Evolutionary conservation across 306 rosid genomes (phyloP), one percentile per base, ranked within the genome.

Genomic region (Benincasa hispida): DNA sequence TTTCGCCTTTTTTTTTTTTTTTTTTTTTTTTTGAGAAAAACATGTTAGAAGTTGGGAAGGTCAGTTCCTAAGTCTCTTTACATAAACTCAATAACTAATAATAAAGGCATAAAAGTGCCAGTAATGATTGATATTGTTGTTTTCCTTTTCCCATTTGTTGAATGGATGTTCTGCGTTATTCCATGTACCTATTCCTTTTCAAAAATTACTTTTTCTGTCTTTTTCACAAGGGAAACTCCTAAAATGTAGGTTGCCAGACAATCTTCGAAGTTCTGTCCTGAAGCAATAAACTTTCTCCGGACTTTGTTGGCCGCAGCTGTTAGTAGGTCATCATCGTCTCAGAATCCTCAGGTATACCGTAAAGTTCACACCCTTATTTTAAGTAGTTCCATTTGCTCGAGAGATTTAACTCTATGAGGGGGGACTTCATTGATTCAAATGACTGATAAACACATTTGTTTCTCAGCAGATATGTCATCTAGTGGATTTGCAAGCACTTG

Each of bases 251-350:
- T 92, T 69, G 86, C 87, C 70, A 87, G 80, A 79, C 95, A 90
- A 85, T 87, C 97, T 28, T 39, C 28, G 78, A 94, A 94, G 87
- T 90, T 91, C 85, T 94, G 87, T 84, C 96, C 97, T 2, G 98
- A 94, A 82, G 87, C 93, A 74, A 83, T 94, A 77, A 57, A 68
- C 54, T 92, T 91, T 85, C 89, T 94, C 63, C 84, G 41, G 75
- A 87, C 85, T 83, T 53, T 84, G 81, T 84, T 91, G 82, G 78
- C 79, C 79, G 88, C 87, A 30, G 80, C 95, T 59, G 82, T 81
- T 75, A 89, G 88, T 67, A 82, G 84, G 63, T 58, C 51, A 41
- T 39, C 32, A 60, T 61, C 85, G 53, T 65, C 62, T 53, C 84
- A 86, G 81, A 88, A 88, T 89, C 69, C 86, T 37, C 91, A 82